Conservation (phyloP, 1,139 yeast species). For the Diutina pseudorugosa region DNA sequence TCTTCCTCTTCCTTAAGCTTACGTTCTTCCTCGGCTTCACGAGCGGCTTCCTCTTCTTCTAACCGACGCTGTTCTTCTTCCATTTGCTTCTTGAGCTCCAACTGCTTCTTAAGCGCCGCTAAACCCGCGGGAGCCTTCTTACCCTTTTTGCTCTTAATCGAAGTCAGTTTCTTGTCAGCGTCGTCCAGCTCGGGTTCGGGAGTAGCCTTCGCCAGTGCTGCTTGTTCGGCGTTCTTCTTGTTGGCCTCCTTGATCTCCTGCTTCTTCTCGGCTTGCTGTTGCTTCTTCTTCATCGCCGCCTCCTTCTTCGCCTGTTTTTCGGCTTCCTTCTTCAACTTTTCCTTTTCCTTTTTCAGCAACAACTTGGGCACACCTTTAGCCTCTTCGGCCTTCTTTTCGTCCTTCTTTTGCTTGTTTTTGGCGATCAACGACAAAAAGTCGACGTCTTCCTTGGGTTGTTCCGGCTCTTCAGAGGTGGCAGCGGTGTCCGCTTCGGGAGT, state of each 20-base stretch:
- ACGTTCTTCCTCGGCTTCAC: conserved; percentile 50
- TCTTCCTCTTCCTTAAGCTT: conserved; percentile 52
- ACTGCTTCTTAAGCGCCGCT: conserved; percentile 72
- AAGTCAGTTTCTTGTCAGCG: conserved; percentile 12
- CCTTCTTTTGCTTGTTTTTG: conserved; percentile 68
- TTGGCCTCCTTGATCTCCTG: conserved; percentile 55
- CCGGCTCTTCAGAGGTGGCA: conserved; percentile 8
- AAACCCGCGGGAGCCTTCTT: conserved; percentile 70
- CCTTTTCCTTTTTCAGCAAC: conserved; percentile 94
- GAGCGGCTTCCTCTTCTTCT: conserved; percentile 62
- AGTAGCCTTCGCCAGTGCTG: conserved; percentile 21
- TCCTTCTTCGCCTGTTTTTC: conserved; percentile 93
- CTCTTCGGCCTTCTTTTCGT: conserved; percentile 38
- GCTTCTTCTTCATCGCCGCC: conserved; percentile 75
- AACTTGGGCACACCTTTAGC: conserved; percentile 53
- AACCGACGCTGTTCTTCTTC: conserved; percentile 59
- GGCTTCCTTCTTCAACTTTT: conserved; percentile 91
- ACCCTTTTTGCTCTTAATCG: conserved; percentile 36
- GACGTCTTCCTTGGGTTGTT: conserved; percentile 13
- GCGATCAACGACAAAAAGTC: conserved; percentile 80
- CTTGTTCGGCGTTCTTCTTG: conserved; percentile 37
- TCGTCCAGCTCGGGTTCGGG: conserved; percentile 16
- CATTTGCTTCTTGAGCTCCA: conserved; percentile 73
- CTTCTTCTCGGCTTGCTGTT: conserved; percentile 46
- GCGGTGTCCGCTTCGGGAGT: conserved; percentile 7